Base-by-base conservation (phyloP, 2,329 filamentous ascomycete species). In the Fusarium anguioides region DNA sequence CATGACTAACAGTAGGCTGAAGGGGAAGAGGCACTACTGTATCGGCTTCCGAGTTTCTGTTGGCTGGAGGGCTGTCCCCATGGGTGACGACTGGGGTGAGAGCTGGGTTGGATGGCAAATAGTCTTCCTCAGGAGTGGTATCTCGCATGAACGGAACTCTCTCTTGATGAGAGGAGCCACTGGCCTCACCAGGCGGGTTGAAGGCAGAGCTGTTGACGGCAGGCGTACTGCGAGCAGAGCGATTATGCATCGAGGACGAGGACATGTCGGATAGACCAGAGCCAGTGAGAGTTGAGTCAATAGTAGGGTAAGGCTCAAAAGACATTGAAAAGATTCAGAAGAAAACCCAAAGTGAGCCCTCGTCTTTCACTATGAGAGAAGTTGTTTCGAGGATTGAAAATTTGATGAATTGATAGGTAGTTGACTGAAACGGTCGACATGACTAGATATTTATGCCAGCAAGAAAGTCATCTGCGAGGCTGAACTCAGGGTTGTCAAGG, bases 201-300 rank as follows among this genome's bases (percentile, higher is more conserved):
- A 66, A 73, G 26, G 63, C 57, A 3, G 63, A 57, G 12, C 51
- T 41, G 35, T 64, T 69, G 20, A 44, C 47, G 41, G 68, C 69
- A 29, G 71, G 69, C 26, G 71, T 73, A 35, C 71, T 73, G 54
- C 66, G 71, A 56, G 71, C 57, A 42, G 69, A 73, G 37, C 71
- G 71, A 35, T 20, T 59, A 27, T 46, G 59, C 21, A 54, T 57
- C 8, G 69, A 51, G 8, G 69, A 51, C 23, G 71, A 60, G n/a
- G 69, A 64, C 69, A 73, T 73, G 44, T 56, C 59, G 45, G 63
- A 50, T 21, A 54, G 31, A 46, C 37, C 40, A 51, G 58, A 49
- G 26, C 53, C 45, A 48, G 47, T 64, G n/a, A 69, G 57, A 31
- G 58, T 60, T 17, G 61, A 54, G 47, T 61, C 52, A 50, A 69